Conservation (phyloP, 345 rosid genomes). For the Dipteronia dyeriana region DNA sequence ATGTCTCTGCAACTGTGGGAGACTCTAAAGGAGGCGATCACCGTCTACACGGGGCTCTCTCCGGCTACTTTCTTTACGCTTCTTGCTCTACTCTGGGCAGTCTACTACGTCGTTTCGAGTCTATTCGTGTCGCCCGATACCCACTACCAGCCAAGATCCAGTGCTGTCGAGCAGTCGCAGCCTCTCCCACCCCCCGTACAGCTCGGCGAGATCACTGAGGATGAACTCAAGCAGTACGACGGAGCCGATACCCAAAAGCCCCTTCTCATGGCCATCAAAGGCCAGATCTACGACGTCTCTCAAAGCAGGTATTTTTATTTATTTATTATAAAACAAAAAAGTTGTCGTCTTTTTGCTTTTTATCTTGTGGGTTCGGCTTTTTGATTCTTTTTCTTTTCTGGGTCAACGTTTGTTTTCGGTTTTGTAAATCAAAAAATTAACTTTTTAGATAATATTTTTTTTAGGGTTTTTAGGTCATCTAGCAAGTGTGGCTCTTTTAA, state of each 20-base stretch:
- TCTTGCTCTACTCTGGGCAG: constrained; percentile 64
- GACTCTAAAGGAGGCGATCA: constrained; percentile 75
- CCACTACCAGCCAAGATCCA: constrained; percentile 41
- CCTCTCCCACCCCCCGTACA: constrained; percentile 89
- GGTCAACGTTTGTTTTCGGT: constrained; percentile 12
- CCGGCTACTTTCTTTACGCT: constrained; percentile 78
- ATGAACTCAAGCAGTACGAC: constrained; percentile 79
- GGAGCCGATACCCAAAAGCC: constrained; percentile 85
- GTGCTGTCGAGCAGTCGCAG: constrained; percentile 54
- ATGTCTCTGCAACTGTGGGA: constrained; percentile 96
- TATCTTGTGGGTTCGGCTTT: not conserved
- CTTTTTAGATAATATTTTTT: not conserved
- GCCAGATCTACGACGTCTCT: constrained; percentile 99
- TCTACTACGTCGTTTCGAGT: constrained; percentile 69
- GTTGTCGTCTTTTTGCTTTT: not conserved
- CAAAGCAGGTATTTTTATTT: constrained; percentile 71
- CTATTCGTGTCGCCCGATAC: constrained; percentile 57
- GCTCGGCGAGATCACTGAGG: constrained; percentile 85
- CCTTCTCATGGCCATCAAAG: constrained; percentile 96
- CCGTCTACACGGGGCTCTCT: constrained; percentile 84
- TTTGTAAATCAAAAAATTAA: not conserved
- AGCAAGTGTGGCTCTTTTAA: not conserved
- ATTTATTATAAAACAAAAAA: not conserved
- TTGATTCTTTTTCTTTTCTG: not conserved
- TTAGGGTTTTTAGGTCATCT: not conserved